Evolutionary conservation across 148 eudicot genomes (phyloP).

Genomic region (Rhododendron williamsianum): DNA sequence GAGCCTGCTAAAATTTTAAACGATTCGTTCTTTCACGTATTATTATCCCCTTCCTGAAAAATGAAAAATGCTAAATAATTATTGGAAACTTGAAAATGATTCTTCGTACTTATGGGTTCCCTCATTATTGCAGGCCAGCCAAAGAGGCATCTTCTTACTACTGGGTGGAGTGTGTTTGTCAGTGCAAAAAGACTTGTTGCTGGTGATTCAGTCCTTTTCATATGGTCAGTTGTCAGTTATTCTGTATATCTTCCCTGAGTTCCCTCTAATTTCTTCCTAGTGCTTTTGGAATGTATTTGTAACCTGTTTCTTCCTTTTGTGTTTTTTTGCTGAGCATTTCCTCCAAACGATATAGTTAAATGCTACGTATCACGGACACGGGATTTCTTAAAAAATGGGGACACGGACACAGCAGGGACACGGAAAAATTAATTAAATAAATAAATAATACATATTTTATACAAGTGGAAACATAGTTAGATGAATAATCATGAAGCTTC

Average conservation of each 20-base stretch:
- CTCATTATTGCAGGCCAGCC: constrained; percentile 72
- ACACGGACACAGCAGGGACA: too few relatives aligned
- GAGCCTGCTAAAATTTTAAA: neutral
- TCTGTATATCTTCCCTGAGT: neutral
- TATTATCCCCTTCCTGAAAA: neutral
- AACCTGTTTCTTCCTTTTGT: neutral
- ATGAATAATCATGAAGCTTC: too few relatives aligned
- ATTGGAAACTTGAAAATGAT: neutral
- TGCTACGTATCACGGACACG: too few relatives aligned
- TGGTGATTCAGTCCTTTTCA: constrained; percentile 93
- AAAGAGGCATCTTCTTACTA: constrained; percentile 86
- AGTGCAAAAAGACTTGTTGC: constrained; percentile 95
- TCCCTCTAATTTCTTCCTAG: neutral
- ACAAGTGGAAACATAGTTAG: too few relatives aligned
- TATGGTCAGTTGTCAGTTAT: constrained; percentile 39
- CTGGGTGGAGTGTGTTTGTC: constrained; percentile 98
- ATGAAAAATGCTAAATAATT: neutral
- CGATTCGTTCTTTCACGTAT: neutral
- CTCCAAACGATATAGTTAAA: neutral
- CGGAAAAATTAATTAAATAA: too few relatives aligned
- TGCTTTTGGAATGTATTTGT: neutral
- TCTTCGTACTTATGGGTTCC: neutral
- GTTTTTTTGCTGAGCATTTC: neutral
- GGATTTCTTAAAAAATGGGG: too few relatives aligned
- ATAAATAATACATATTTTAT: too few relatives aligned